A percentile compares a stretch with the other conserved stretches of the same genome.
Evolutionary conservation across 2,329 filamentous ascomycete genomes (phyloP).

Genomic region (Cladosporium cucumerinum): DNA sequence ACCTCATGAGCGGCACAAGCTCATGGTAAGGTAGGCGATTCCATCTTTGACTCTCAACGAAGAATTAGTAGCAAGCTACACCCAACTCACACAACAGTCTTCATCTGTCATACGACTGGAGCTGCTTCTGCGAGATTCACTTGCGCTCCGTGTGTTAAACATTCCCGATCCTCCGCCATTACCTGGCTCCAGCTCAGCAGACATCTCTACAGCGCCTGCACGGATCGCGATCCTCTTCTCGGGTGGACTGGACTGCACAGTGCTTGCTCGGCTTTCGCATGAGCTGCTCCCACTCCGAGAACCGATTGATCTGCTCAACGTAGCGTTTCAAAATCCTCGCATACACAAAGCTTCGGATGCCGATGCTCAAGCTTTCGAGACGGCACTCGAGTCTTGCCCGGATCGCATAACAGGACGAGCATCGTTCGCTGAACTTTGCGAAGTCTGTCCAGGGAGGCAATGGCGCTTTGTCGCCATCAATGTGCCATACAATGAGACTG

Average conservation of each 20-base stretch:
- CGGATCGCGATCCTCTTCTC: slow-evolving; percentile 83
- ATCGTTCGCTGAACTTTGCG: slow-evolving; percentile 70
- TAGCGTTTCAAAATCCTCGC: slow-evolving; percentile 93
- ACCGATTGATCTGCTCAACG: slow-evolving; percentile 83
- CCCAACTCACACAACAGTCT: slow-evolving; percentile 22
- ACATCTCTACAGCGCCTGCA: slow-evolving; percentile 31
- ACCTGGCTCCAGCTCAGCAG: slow-evolving; percentile 4
- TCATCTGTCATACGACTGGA: slow-evolving; percentile 25
- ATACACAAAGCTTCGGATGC: slow-evolving; percentile 41
- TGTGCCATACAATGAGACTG: slow-evolving; percentile 72
- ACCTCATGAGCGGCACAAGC: slow-evolving; percentile 18
- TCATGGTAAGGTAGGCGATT: slow-evolving; percentile 36
- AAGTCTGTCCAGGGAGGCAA: slow-evolving; percentile 63
- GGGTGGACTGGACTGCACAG: slow-evolving; percentile 87
- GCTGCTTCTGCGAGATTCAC: slow-evolving; percentile 26
- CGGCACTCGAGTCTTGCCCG: slow-evolving; percentile 76
- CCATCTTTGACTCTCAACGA: slow-evolving; percentile 31
- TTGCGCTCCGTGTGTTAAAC: slow-evolving; percentile 48
- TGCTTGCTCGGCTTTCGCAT: slow-evolving; percentile 76
- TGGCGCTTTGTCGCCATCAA: slow-evolving; percentile 90
- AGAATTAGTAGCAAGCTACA: slow-evolving; percentile 13
- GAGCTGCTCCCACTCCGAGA: slow-evolving; percentile 68
- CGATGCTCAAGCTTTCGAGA: slow-evolving; percentile 20
- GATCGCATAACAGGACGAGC: slow-evolving; percentile 83
- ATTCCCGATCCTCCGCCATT: slow-evolving; percentile 52